Evolutionary conservation across 306 rosid genomes (phyloP).

Genomic region (Gleditsia sinensis): DNA sequence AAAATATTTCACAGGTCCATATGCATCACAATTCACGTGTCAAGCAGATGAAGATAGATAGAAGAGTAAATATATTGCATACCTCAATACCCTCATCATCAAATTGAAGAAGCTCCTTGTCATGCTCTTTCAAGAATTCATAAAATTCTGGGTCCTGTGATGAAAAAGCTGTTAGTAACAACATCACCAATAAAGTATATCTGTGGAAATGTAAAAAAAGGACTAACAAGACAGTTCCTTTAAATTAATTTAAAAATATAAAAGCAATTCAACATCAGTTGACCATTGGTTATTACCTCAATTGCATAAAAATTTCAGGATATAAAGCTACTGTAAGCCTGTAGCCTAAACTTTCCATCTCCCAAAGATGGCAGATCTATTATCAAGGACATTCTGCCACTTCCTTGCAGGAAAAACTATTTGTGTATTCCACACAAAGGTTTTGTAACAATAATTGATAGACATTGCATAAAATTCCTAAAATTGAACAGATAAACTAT

Average conservation of each 20-base stretch:
- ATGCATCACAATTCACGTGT: conserved; percentile 4
- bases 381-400: background rate
- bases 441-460: background rate
- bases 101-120: conserved; percentile 79
- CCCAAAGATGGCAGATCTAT: background rate
- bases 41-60: background rate
- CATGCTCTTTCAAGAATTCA: conserved; percentile 77
- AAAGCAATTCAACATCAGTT: background rate
- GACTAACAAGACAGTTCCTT: background rate
- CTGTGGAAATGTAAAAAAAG: background rate
- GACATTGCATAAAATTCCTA: background rate
- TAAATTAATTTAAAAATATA: too few species aligned
- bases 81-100: conserved; percentile 66
- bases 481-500: background rate
- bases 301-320: background rate
- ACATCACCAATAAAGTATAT: conserved; percentile 25
- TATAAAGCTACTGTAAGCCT: background rate
- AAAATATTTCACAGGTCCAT: background rate
- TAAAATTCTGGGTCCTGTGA: conserved; percentile 87
- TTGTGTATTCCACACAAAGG: too few species aligned
- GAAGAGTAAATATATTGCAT: conserved; percentile 20
- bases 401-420: too few species aligned
- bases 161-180: conserved; percentile 39
- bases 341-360: background rate
- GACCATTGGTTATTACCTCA: too few species aligned